Base-by-base conservation (phyloP, 805 yeast species). In the Zygoascus flipseniorum region DNA sequence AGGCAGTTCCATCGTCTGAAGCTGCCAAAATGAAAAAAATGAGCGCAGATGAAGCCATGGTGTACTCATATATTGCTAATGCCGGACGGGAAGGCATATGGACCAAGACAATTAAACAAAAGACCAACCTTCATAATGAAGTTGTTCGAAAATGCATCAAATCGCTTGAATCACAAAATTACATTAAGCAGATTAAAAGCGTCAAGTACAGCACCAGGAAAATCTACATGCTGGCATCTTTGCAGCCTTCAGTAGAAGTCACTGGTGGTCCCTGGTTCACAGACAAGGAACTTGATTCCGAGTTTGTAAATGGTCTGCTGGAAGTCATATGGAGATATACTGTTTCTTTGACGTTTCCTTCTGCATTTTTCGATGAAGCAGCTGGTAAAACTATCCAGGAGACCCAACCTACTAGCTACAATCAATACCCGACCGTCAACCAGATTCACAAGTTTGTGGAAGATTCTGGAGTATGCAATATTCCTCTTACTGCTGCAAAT, bases 231-330 rank as follows among this genome's bases (percentile, higher is more conserved):
- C 76, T 93, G 52, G 92, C 90, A 66, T 83, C 88, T 64, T 73
- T 93, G 59, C 96, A 89, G 66, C 99, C 99, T 5, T 85, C 95
- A 2, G 83, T 88, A 32, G 98, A 92, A 60, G 93, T 93, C 41
- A 93, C 98, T 0, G 99, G 99, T 58, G 99, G 99, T 5, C 98
- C 98, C 3, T 93, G 99, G 99, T 93, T 90, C 66, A 89, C 97
- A 0, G 99, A 93, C 66, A 82, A 90, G 37, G 98, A 93, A 69
- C 75, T 93, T 54, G 99, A 93, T 66, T 82, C 89, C 2, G 98
- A 92, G 68, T 93, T 93, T 63, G 90, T 93, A 54, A 92, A 88
- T 59, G 81, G 89, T 48, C 71, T 93, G 52, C 69, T 88, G 59
- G 81, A 88, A 19, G 90, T 90, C 44, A 82, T 90, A 8, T 93